A percentile compares a stretch with the other conserved stretches of the same genome.
Evolutionary conservation across 768 basidiomycete genomes (phyloP).

Genomic region (Sporobolomyces roseus): DNA sequence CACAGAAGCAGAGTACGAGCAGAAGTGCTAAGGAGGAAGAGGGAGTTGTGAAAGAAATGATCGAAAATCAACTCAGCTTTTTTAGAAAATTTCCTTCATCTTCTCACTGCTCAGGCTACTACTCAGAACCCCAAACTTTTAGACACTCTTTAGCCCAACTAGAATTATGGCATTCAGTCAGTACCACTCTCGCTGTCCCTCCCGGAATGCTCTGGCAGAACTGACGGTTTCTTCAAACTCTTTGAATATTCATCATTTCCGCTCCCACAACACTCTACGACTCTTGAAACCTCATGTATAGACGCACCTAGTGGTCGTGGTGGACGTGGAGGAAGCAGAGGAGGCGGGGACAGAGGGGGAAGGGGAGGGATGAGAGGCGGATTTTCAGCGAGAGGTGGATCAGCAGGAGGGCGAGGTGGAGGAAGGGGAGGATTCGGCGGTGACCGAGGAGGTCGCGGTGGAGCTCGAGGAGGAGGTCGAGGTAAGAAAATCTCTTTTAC

Average conservation of each 20-base stretch:
- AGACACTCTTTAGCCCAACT: too few relatives aligned
- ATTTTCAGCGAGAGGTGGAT: slow-evolving; percentile 51
- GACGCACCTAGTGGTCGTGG: slow-evolving; percentile 20
- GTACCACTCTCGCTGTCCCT: slow-evolving; percentile 11
- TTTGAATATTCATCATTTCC: neutral
- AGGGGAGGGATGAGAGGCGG: slow-evolving; percentile 52
- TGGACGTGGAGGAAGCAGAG: slow-evolving; percentile 49
- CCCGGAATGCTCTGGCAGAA: too few relatives aligned
- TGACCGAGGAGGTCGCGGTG: slow-evolving; percentile 31
- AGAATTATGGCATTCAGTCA: slow-evolving; percentile 37
- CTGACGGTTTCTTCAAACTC: neutral
- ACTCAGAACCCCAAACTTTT: too few relatives aligned
- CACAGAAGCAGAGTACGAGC: too few relatives aligned
- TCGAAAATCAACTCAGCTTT: neutral
- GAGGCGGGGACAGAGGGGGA: slow-evolving; percentile 50
- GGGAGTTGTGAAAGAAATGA: too few relatives aligned
- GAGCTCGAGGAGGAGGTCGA: slow-evolving; percentile 13
- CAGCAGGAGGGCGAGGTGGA: slow-evolving; percentile 44
- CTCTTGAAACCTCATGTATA: neutral
- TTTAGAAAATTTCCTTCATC: neutral
- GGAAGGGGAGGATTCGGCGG: slow-evolving; percentile 45
- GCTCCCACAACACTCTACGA: neutral
- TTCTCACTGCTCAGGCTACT: too few relatives aligned
- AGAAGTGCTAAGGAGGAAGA: too few relatives aligned
- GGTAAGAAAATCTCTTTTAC: neutral